Percentiles rank a stretch among this genome's conserved stretches.
Conservation (phyloP, 768 basidiomycete genomes). For the Russula vinacea region DNA sequence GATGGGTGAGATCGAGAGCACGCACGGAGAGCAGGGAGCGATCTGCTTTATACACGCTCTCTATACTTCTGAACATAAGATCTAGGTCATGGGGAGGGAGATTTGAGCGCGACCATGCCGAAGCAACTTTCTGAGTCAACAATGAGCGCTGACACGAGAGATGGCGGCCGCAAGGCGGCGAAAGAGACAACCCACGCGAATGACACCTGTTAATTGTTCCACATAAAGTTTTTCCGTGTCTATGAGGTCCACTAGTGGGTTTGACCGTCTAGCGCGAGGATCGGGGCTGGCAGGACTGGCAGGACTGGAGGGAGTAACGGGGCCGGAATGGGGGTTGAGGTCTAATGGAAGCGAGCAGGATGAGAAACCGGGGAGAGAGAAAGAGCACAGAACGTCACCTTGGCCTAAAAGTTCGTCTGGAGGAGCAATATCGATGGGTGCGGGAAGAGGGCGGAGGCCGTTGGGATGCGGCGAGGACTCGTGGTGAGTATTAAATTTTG, state of each 20-base stretch:
- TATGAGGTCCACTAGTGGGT: constrained; percentile 88
- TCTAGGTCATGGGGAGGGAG: constrained; percentile 92
- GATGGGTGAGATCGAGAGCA: constrained; percentile 15
- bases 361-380: constrained; percentile 2
- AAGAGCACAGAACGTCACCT: constrained; percentile 2
- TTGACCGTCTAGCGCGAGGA: constrained; percentile 59
- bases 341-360: constrained; percentile 16
- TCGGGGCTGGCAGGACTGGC: constrained; percentile 35
- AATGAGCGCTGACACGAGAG: neutral
- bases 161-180: constrained; percentile 13
- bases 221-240: constrained; percentile 93
- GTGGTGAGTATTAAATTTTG: constrained; percentile 29
- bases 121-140: constrained; percentile 76
- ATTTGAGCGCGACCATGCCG: constrained; percentile 95
- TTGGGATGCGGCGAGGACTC: constrained; percentile 8
- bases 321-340: constrained; percentile 8
- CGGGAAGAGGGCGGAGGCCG: constrained; percentile 25
- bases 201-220: constrained; percentile 83
- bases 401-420: constrained; percentile 19
- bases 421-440: constrained; percentile 21
- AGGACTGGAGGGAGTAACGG: constrained; percentile 25
- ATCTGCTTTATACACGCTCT: constrained; percentile 90
- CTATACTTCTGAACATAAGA: constrained; percentile 90
- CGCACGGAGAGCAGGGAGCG: constrained; percentile 71
- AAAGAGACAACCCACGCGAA: constrained; percentile 60